Evolutionary conservation across 176 grass and related monocot genomes (phyloP), one percentile per base, ranked within the genome.

Genomic region (Oryza brachyantha): DNA sequence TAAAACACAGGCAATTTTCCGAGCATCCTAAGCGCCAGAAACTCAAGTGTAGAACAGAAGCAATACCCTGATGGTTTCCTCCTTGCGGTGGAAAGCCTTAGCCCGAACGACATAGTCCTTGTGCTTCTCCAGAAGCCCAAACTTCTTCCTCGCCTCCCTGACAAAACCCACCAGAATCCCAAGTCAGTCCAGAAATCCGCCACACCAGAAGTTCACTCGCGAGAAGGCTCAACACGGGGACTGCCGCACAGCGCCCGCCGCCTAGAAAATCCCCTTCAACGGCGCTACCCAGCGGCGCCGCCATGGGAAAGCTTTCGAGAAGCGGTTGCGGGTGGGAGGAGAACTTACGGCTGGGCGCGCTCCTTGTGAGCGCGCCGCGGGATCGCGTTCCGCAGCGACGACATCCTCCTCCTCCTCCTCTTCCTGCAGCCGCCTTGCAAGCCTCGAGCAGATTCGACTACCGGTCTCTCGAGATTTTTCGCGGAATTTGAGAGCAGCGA

Each of bases 311-410:
- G 35, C n/a, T 50, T 52, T 42, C 3, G 43, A 45, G 54, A n/a
- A 6, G 54, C 22, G 9, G 22, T 16, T 31, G 35, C 25, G 14
- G 50, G 22, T 21, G 73, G 50, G 22, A 13, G 73, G 31, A 14
- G 68, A 48, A 70, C 90, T 89, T 79, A 98, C 92, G 89, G 96
- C 78, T 98, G 96, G 34, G 96, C 60, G 28, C 96, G 92, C 82
- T 98, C 96, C 85, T 94, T 94, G 86, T 98, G 96, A 66, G 96
- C 83, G 26, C 85, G 82, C 63, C 96, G 73, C 64, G 88, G 84
- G 76, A 99, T 75, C 25, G 96, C 90, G 72, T 99, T 99, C 75
- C 96, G 91, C 73, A 98, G 78, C 41, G 92, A 94, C 70, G 92
- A 98, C 96, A 98, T 98, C 40, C 37, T 63, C 11, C 38, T 11